Evolutionary conservation across 352 stramenopile species (phyloP), one percentile per base, ranked within the genome.

Genomic region (Phytophthora sansomeana): DNA sequence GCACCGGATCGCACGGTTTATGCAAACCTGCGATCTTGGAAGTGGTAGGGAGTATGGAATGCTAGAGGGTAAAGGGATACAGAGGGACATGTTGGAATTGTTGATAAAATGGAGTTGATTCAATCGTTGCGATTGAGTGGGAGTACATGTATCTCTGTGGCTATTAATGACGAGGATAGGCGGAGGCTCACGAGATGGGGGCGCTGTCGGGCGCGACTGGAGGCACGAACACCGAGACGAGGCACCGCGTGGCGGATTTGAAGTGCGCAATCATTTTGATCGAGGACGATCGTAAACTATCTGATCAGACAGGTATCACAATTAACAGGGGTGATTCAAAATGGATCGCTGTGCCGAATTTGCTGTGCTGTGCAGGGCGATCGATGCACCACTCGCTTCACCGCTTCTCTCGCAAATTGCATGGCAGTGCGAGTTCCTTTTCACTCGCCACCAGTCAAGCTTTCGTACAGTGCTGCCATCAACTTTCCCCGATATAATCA

Each of bases 401-500:
- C n/a, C n/a, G n/a, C n/a, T n/a, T n/a, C n/a, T n/a, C n/a, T n/a
- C n/a, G n/a, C n/a, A n/a, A n/a, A n/a, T n/a, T n/a, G n/a, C n/a
- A n/a, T n/a, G n/a, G n/a, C n/a, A n/a, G n/a, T n/a, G n/a, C n/a
- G n/a, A n/a, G n/a, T n/a, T n/a, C n/a, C n/a, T n/a, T n/a, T n/a
- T n/a, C n/a, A n/a, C n/a, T n/a, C n/a, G n/a, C n/a, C n/a, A n/a
- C n/a, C n/a, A n/a, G n/a, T n/a, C n/a, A n/a, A n/a, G n/a, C n/a
- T n/a, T n/a, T 11, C 4, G 44, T 33, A 52, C 44, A 5, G 26
- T 36, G 44, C 44, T 5, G 44, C 26, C 32, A 26, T 52, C 44
- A 52, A 38, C 44, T 52, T 52, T 19, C 24, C 14, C 44, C 44
- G 26, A 38, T 24, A 52, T 52, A 52, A 38, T 39, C 44, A 33